Conservation (phyloP, 2,329 filamentous ascomycete species). For the Spiromastix sp. region DNA sequence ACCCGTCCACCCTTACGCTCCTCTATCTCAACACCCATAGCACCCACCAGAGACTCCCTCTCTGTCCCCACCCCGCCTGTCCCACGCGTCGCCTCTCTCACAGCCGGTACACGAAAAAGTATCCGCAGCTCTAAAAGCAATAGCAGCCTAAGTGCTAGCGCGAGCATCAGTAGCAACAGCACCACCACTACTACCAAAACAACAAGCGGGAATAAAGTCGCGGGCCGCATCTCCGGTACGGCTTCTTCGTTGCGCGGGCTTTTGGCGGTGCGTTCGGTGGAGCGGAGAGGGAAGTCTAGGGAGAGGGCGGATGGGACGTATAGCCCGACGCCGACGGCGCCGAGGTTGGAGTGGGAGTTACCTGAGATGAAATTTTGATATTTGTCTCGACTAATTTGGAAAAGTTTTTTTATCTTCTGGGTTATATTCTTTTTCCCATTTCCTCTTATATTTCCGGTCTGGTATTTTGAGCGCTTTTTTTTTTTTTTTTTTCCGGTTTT, state of each 20-base stretch:
- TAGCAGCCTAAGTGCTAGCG: constrained; percentile 28
- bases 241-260: constrained; percentile 28
- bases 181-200: not conserved
- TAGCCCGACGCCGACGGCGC: not conserved
- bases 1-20: not conserved
- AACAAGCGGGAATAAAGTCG: not conserved
- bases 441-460: not conserved
- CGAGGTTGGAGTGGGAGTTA: constrained; percentile 7
- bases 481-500: not conserved
- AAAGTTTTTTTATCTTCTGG: not conserved
- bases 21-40: not conserved
- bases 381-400: not conserved
- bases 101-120: not conserved
- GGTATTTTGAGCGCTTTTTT: not conserved
- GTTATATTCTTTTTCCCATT: not conserved
- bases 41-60: not conserved
- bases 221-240: constrained; percentile 15
- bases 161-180: constrained; percentile 19
- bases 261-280: constrained; percentile 19
- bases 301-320: not conserved
- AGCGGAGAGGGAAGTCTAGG: constrained; percentile 2
- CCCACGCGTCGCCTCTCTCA: not conserved
- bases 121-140: constrained; percentile 6
- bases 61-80: constrained; percentile 1
- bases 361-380: not conserved